Evolutionary conservation across 2,329 filamentous ascomycete genomes (phyloP), one percentile per base, ranked within the genome.

Genomic region (Penicillium sumatraense): DNA sequence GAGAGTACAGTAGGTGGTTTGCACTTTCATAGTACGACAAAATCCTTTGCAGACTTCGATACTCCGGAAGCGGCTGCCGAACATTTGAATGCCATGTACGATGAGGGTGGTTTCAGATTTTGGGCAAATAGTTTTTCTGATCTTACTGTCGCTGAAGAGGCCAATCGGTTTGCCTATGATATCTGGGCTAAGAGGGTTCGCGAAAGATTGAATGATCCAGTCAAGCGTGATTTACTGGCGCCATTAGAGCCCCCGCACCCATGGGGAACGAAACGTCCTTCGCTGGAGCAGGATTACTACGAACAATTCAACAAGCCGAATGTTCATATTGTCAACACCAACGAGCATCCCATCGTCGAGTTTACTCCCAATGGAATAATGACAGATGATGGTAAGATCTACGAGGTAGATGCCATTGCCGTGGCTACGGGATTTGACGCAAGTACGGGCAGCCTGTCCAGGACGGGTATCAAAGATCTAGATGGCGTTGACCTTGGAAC

Each of bases 121-220:
- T 81, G 81, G 79, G 70, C 84, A 0, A 71, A 69, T 0, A 63
- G 73, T 1, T 87, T 84, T 71, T 78, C 76, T 36, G 83, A 88
- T 56, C 72, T 77, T 23, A 59, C 85, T 3, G 63, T 73, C 11
- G 68, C 76, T 38, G 38, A 68, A 0, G 73, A 80, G 13, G 80
- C 81, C 1, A 87, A 87, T 60, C 68, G 75, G 14, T 75, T 78
- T 50, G 73, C 77, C 0, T 86, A 86, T 63, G 72, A 80, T 10
- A 85, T 86, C 66, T 86, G 84, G 81, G 75, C 72, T 1, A 75
- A 78, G 59, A 84, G 84, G 66, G 78, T 76, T 0, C 77, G 82
- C 1, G 73, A 69, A 3, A 75, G 84, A 2, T 77, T 87, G 40
- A 68, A 73, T 0, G 81, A 87, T 58, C 75, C 81, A 0, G 69